phyloP scores from a whole-genome alignment of 306 rosid species.

The Malus domestica region DNA sequence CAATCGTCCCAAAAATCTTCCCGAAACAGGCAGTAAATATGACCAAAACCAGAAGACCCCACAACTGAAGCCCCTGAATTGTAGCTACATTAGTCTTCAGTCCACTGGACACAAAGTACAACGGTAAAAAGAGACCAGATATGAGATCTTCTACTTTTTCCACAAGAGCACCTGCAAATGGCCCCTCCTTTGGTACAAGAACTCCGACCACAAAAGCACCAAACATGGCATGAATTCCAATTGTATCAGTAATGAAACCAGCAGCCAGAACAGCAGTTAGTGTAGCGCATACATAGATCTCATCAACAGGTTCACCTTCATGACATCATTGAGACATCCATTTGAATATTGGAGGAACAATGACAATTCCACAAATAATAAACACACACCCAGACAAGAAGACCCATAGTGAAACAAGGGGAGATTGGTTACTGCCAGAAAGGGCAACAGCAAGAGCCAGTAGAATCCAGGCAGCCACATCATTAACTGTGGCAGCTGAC shows the following conservation, averaged over 20 bases:
- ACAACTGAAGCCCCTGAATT: slow-evolving; percentile 67
- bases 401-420: slow-evolving; percentile 77
- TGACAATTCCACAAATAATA: slow-evolving; percentile 38
- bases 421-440: slow-evolving; percentile 55
- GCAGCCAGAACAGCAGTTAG: slow-evolving; percentile 63
- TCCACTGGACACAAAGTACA: slow-evolving; percentile 88
- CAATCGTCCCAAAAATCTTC: slow-evolving; percentile 63
- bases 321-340: slow-evolving; percentile 57
- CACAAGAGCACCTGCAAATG: slow-evolving; percentile 63
- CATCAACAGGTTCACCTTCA: slow-evolving; percentile 69
- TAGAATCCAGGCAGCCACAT: slow-evolving; percentile 85
- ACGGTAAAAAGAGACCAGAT: slow-evolving; percentile 73
- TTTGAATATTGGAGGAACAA: slow-evolving; percentile 51
- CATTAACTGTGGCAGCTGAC: slow-evolving; percentile 94
- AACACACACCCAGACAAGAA: slow-evolving; percentile 55
- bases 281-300: slow-evolving; percentile 57
- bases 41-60: slow-evolving; percentile 78
- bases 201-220: slow-evolving; percentile 82
- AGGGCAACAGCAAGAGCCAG: slow-evolving; percentile 89
- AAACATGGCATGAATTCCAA: slow-evolving; percentile 88
- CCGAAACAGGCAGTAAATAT: slow-evolving; percentile 68
- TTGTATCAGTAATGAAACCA: slow-evolving; percentile 65
- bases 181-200: slow-evolving; percentile 74
- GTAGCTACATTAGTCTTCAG: slow-evolving; percentile 72
- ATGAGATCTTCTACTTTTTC: slow-evolving; percentile 95